phyloP scores from a whole-genome alignment of 345 rosid genomes.

The thale cress (Arabidopsis thaliana) region TAIR10.1 NC_003070.9:27745501-27746000 shows the following conservation, averaged over 20 bases:
- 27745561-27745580: conserved; percentile 16
- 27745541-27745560: background rate
- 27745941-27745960: conserved; percentile 54
- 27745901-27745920: conserved; percentile 34
- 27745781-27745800: conserved; percentile 53
- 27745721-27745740: conserved; percentile 5
- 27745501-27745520: background rate
- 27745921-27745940: conserved; percentile 44
- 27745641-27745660: conserved; percentile 2
- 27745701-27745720: background rate
- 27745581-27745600: background rate
- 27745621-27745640: background rate
- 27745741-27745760: conserved; percentile 16
- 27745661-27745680: background rate
- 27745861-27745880: conserved; percentile 25
- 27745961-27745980: conserved; percentile 31
- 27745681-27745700: background rate
- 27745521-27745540: conserved; percentile 33
- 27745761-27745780: conserved; percentile 45
- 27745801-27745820: conserved; percentile 38
- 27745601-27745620: conserved; percentile 31
- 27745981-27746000: background rate
- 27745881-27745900: conserved; percentile 46
- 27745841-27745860: conserved; percentile 36
- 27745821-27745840: conserved; percentile 22